These are phyloP conservation scores for Euphorbia pulcherrima DNA, from an alignment of 345 rosid species.

Conservation along the genomic window DNA sequence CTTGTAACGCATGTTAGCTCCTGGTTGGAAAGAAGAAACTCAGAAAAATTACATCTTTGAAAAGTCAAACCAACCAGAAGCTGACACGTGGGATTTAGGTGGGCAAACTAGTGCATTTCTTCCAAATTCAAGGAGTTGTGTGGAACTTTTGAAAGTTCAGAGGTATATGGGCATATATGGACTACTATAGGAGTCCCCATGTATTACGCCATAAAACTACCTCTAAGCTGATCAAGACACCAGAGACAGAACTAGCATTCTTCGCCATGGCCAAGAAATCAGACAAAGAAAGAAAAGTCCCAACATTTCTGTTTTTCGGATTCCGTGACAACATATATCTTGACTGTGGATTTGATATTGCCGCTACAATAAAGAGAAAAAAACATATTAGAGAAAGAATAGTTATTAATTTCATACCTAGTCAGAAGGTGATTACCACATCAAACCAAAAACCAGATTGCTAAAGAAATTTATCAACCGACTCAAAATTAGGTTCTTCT, in stretches of 20 bases:
- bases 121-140: too few species aligned
- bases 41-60: too few species aligned
- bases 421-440: background rate
- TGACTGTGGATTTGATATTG: slow-evolving; percentile 49
- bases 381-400: background rate
- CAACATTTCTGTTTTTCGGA: slow-evolving; percentile 44
- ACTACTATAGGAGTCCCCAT: too few species aligned
- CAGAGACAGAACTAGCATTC: slow-evolving; percentile 56
- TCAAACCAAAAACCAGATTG: slow-evolving; percentile 1
- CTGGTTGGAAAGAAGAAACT: too few species aligned
- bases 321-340: slow-evolving; percentile 40
- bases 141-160: too few species aligned
- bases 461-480: background rate
- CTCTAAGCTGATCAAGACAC: slow-evolving; percentile 79
- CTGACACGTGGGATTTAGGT: too few species aligned
- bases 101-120: too few species aligned
- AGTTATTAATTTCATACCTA: background rate
- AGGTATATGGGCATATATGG: too few species aligned
- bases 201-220: too few species aligned
- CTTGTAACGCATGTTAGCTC: too few species aligned
- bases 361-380: slow-evolving; percentile 41
- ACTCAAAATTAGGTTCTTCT: background rate
- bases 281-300: slow-evolving; percentile 46
- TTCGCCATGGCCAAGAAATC: slow-evolving; percentile 66
- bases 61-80: too few species aligned